Conservation (phyloP, 306 rosid species). For the Styphnolobium japonicum region DNA sequence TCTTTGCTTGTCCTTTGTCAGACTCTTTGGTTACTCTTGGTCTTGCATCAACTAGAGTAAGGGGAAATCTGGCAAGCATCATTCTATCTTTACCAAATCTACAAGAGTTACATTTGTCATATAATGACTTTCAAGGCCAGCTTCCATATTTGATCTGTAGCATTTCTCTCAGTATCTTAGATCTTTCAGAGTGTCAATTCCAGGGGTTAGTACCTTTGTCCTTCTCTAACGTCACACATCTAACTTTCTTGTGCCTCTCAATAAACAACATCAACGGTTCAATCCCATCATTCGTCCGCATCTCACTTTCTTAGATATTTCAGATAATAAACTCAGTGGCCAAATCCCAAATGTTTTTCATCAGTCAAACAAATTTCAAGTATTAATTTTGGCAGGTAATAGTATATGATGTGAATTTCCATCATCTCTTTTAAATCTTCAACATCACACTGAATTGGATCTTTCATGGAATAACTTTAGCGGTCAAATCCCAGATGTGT, state of each 20-base stretch:
- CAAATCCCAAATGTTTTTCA: not conserved
- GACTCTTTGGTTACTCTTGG: constrained; percentile 14
- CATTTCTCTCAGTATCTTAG: not conserved
- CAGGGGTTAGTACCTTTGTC: not conserved
- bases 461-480: not conserved
- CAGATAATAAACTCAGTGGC: no score
- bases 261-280: accelerated
- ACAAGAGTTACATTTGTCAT: not conserved
- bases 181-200: not conserved
- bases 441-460: no score
- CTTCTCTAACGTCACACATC: not conserved
- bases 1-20: not conserved
- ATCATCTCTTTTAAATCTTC: no score
- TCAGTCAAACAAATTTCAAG: no score
- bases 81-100: not conserved
- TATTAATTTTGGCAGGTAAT: no score
- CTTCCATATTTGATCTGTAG: not conserved
- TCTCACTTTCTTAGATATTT: not conserved
- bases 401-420: no score
- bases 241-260: not conserved
- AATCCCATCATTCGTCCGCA: not conserved
- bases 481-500: not conserved
- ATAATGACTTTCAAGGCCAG: not conserved
- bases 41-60: accelerated
- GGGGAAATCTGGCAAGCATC: not conserved